These are phyloP conservation scores for Suhomyces bokatorum DNA, from an alignment of 1,139 yeast species.

Conservation along the genomic window DNA sequence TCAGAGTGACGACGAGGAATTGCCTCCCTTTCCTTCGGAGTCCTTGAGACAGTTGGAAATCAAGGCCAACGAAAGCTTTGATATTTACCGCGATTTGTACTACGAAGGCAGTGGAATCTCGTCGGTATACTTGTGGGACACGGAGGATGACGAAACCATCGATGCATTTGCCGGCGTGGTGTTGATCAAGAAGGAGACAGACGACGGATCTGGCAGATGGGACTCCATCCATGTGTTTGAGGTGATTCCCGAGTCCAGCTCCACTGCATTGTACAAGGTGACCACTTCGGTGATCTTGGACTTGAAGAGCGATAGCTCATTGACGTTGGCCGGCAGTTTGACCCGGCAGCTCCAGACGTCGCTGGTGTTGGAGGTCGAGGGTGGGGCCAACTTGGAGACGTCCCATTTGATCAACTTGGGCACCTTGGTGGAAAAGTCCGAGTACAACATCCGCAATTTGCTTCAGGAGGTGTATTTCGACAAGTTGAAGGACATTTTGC, in stretches of 20 bases:
- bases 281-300: constrained; percentile 89
- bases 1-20: constrained; percentile 49
- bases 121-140: constrained; percentile 92
- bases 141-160: constrained; percentile 47
- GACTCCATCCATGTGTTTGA: constrained; percentile 93
- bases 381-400: constrained; percentile 45
- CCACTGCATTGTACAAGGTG: constrained; percentile 63
- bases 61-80: constrained; percentile 87
- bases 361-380: constrained; percentile 41
- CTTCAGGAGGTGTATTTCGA: constrained; percentile 95
- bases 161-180: constrained; percentile 86
- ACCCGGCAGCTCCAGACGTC: constrained; percentile 73
- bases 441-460: constrained; percentile 80
- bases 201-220: constrained; percentile 68
- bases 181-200: constrained; percentile 71
- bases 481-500: constrained; percentile 81
- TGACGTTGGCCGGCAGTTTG: constrained; percentile 76
- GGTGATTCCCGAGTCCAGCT: constrained; percentile 50
- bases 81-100: constrained; percentile 87
- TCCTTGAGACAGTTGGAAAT: constrained; percentile 72
- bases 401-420: constrained; percentile 87
- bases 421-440: constrained; percentile 81
- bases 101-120: constrained; percentile 89
- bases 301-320: constrained; percentile 39
- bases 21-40: constrained; percentile 72